Conservation (phyloP, 257 asterid species). For the Solanum rostratum region DNA sequence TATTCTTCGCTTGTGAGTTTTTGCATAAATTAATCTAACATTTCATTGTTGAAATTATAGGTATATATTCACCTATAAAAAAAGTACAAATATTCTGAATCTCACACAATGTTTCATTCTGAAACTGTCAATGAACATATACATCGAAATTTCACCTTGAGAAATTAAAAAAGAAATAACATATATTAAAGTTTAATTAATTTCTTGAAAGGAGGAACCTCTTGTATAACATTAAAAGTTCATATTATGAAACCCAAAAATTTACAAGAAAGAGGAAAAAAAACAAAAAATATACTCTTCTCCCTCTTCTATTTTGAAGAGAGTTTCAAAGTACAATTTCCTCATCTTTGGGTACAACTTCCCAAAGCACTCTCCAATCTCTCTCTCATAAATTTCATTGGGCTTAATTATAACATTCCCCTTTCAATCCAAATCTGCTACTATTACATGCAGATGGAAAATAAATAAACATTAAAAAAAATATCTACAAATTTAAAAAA, state of each 20-base stretch:
- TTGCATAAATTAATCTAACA: neutral
- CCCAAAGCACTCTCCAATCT: neutral
- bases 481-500: neutral
- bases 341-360: neutral
- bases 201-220: neutral
- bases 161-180: neutral
- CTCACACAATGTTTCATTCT: neutral
- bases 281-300: neutral
- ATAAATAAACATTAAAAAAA: neutral
- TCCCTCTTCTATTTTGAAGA: neutral
- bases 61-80: no score
- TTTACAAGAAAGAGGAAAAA: conserved; percentile 14
- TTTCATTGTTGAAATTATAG: neutral
- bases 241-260: neutral
- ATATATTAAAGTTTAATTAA: neutral
- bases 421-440: conserved; percentile 20
- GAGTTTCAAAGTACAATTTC: neutral
- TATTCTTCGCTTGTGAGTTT: neutral
- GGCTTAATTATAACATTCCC: conserved; percentile 5
- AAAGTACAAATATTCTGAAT: neutral
- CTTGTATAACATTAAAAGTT: neutral
- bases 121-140: rapidly evolving
- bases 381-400: conserved; percentile 1
- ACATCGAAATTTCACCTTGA: neutral
- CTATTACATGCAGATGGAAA: conserved; percentile 30